Evolutionary conservation across 1,284 basidiomycete genomes (phyloP).

Genomic region (Ustilago shanxiensis): DNA sequence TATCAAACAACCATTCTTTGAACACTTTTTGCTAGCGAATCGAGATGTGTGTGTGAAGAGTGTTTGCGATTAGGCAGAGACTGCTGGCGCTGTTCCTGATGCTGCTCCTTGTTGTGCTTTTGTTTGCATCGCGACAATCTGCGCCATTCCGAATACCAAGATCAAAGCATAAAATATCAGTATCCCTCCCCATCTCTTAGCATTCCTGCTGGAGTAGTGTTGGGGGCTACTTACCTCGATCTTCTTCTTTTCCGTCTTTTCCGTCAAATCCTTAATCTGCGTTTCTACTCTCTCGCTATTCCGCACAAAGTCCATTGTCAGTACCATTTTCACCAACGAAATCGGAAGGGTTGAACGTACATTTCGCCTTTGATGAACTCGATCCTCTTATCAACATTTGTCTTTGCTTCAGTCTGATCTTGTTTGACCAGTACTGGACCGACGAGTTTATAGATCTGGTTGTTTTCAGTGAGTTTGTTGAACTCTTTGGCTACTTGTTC

Average conservation of each 20-base stretch:
- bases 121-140: slow-evolving; percentile 57
- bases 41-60: background rate
- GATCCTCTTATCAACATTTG: slow-evolving; percentile 89
- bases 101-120: slow-evolving; percentile 51
- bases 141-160: background rate
- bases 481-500: slow-evolving; percentile 96
- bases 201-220: too few relatives aligned
- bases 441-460: slow-evolving; percentile 89
- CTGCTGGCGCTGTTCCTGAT: background rate
- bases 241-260: slow-evolving; percentile 59
- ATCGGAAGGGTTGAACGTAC: slow-evolving; percentile 74
- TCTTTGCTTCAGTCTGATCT: slow-evolving; percentile 87
- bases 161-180: slow-evolving; percentile 5
- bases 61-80: slow-evolving; percentile 12
- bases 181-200: background rate
- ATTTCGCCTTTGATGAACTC: slow-evolving; percentile 92
- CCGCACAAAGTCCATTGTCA: too few relatives aligned
- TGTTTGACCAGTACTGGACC: slow-evolving; percentile 92
- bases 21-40: too few relatives aligned
- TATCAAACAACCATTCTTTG: background rate
- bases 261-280: slow-evolving; percentile 54
- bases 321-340: too few relatives aligned
- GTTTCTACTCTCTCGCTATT: slow-evolving; percentile 53
- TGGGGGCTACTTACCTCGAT: slow-evolving; percentile 41
- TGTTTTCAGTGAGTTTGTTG: slow-evolving; percentile 79